A percentile compares a stretch with the other conserved stretches of the same genome.
Conservation (phyloP, 768 basidiomycete genomes). For the Pisolithus albus region DNA sequence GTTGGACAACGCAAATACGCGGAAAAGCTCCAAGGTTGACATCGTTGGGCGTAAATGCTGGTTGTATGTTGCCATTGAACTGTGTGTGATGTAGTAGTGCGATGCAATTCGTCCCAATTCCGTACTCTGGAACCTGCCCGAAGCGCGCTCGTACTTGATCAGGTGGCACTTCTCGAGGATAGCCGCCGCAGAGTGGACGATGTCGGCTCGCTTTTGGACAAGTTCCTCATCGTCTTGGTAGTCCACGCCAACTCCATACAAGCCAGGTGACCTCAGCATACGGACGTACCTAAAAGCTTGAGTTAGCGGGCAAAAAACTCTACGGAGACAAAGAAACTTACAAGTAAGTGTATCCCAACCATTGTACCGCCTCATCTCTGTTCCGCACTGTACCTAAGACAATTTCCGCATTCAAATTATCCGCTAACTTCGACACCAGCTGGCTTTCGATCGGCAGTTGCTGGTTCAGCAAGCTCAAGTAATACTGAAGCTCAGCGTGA, state of each 20-base stretch:
- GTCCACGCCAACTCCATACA: conserved; percentile 85
- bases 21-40: conserved; percentile 85
- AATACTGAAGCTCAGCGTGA: conserved; percentile 95
- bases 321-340: conserved; percentile 33
- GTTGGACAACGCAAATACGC: conserved; percentile 91
- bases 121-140: conserved; percentile 86
- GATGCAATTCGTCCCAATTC: conserved; percentile 93
- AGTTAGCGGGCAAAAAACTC: not conserved
- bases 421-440: conserved; percentile 85
- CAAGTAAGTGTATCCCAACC: conserved; percentile 94
- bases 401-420: conserved; percentile 96
- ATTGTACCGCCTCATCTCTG: conserved; percentile 94
- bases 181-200: conserved; percentile 88
- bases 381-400: conserved; percentile 93
- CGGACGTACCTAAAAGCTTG: conserved; percentile 68
- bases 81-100: conserved; percentile 92
- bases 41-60: conserved; percentile 86
- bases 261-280: conserved; percentile 81
- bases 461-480: conserved; percentile 90
- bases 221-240: conserved; percentile 80
- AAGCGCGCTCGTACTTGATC: conserved; percentile 86
- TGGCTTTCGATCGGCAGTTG: conserved; percentile 97
- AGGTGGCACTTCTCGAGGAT: conserved; percentile 91
- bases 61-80: conserved; percentile 95
- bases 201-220: conserved; percentile 91